Percentiles rank a stretch among this genome's conserved stretches.
Evolutionary conservation across 208 protist genomes (phyloP).

Genomic region (Porcisia hertigi): DNA sequence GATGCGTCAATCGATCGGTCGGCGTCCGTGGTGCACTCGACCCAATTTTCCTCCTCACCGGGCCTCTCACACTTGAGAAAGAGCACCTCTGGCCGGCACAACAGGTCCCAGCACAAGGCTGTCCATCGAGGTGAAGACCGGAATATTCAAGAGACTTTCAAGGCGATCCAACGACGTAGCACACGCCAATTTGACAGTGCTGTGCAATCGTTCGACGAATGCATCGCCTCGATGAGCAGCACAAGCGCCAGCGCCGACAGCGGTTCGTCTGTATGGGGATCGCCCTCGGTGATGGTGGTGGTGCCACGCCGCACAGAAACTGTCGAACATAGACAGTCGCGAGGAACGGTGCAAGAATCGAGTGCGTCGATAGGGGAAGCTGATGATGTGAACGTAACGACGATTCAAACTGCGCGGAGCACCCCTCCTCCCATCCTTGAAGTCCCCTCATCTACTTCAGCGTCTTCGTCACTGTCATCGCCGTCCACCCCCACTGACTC

Average conservation of each 20-base stretch:
- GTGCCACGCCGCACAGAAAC: not conserved
- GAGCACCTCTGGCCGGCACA: not conserved
- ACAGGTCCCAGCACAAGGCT: not conserved
- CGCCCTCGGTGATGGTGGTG: not conserved
- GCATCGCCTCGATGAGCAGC: not conserved
- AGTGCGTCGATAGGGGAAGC: not conserved
- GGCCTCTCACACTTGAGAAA: not conserved
- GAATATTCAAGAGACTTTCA: not conserved
- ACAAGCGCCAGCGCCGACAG: not conserved
- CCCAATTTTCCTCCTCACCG: not conserved
- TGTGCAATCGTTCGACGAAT: no score
- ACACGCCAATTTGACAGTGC: not conserved
- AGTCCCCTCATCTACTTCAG: conserved; percentile 5
- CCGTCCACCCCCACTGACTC: conserved; percentile 10
- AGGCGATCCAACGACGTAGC: not conserved
- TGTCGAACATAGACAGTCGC: not conserved
- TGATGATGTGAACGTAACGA: not conserved
- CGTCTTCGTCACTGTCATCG: conserved; percentile 16
- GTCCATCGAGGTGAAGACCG: not conserved
- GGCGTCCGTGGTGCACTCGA: not conserved
- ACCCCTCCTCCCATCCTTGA: not conserved
- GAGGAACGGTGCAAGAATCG: not conserved
- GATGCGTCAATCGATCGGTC: not conserved
- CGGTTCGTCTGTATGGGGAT: not conserved
- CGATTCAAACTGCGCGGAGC: not conserved